Evolutionary conservation across 768 basidiomycete genomes (phyloP), one percentile per base, ranked within the genome.

Genomic region (Crassisporium funariophilum): DNA sequence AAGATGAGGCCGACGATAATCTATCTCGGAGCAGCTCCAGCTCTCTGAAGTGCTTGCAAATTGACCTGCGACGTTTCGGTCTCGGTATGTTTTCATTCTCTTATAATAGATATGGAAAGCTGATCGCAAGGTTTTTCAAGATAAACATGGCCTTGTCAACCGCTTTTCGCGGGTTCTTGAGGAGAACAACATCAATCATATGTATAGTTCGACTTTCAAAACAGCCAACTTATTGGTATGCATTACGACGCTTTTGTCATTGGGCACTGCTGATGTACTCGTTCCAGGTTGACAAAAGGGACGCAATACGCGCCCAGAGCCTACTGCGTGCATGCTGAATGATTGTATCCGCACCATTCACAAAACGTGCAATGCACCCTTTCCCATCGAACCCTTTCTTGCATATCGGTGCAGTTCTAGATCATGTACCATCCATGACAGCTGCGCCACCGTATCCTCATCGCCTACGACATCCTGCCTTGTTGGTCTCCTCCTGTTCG

Each of bases 151-250:
- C 24, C 74, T 91, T 6, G 86, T 90, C 37, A 87, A 81, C 61
- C 79, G 82, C 29, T 88, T 88, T 60, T 88, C 88, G 16, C 78
- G 79, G 6, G 78, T 88, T 16, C 77, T 91, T 10, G 84, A 86
- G 46, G 74, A 79, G 53, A 84, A 84, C 55, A 79, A 80, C 9
- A 84, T 91, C 60, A 87, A 89, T 66, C 86, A 89, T 60, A 85
- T 91, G 79, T 91, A 90, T 60, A 86, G 83, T 47, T 88, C 86
- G 35, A 89, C 88, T n/a, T 85, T 82, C 61, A 87, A 87, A 67
- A 86, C 85, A 5, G 88, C 88, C 46, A 91, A 91, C 64, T 64
- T 91, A 23, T 70, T 90, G 56, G 87, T 90, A 55, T 50, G 70
- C 59, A 43, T 45, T 55, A 35, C 34, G 3, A 39, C 17, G 12